phyloP scores from a whole-genome alignment of 495 filamentous ascomycete species.

The Xylaria castorea region DNA sequence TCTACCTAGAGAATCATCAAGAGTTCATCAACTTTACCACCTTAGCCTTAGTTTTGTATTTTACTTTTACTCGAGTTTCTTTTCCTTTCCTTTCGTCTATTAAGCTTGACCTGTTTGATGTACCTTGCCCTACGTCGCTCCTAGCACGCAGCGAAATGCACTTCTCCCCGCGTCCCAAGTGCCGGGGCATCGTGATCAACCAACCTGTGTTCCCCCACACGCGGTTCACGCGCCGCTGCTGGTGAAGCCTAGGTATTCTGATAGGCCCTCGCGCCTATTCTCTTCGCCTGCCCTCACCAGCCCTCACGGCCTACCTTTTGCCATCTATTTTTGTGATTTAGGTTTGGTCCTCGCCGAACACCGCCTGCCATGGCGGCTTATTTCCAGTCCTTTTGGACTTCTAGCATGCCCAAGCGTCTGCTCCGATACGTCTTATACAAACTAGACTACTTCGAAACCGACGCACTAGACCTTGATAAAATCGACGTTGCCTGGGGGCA shows the following conservation, averaged over 20 bases:
- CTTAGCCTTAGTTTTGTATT: conserved; percentile 6
- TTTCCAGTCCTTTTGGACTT: conserved; percentile 67
- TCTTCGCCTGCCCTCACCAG: background rate
- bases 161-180: conserved; percentile 42
- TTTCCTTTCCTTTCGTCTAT: background rate
- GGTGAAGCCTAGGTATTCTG: conserved; percentile 29
- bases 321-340: background rate
- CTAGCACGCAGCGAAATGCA: conserved; percentile 38
- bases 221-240: conserved; percentile 38
- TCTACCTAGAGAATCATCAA: background rate
- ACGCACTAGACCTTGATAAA: conserved; percentile 79
- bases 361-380: conserved; percentile 57
- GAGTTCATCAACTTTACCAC: background rate
- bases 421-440: conserved; percentile 81
- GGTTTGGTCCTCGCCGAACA: background rate
- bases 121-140: conserved; percentile 31
- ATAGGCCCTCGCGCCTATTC: background rate
- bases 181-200: conserved; percentile 42
- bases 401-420: conserved; percentile 80
- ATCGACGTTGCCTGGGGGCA: conserved; percentile 79
- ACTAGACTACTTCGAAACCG: conserved; percentile 80
- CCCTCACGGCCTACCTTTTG: background rate
- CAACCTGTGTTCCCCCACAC: conserved; percentile 35
- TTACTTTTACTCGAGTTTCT: background rate
- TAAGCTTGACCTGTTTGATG: background rate